A percentile compares a stretch with the other conserved stretches of the same genome.
Evolutionary conservation across 2,329 filamentous ascomycete genomes (phyloP).

Genomic region (Calonectria hawksworthii): DNA sequence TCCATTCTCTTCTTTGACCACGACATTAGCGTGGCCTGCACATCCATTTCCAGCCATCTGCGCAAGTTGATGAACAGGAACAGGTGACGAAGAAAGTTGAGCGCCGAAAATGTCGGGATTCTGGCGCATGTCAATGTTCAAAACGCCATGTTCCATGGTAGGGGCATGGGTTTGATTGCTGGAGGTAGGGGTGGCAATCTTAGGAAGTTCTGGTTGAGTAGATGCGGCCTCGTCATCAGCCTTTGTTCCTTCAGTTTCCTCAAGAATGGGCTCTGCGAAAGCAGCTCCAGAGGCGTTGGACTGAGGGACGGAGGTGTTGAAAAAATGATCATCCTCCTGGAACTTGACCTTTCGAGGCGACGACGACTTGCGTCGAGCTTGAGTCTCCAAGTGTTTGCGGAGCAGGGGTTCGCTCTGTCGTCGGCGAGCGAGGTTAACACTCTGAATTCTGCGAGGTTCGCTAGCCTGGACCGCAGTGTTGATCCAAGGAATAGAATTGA

Average conservation of each 20-base stretch:
- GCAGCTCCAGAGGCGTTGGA: too few relatives aligned
- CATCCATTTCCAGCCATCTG: slow-evolving; percentile 45
- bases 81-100: slow-evolving; percentile 29
- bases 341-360: slow-evolving; percentile 47
- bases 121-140: slow-evolving; percentile 53
- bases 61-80: slow-evolving; percentile 43
- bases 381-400: slow-evolving; percentile 41
- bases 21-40: slow-evolving; percentile 49
- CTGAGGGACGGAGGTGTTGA: slow-evolving; percentile 32
- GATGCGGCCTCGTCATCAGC: not conserved
- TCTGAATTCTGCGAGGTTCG: slow-evolving; percentile 40
- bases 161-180: slow-evolving; percentile 10
- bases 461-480: slow-evolving; percentile 35
- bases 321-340: slow-evolving; percentile 36
- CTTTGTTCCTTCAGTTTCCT: not conserved
- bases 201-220: not conserved
- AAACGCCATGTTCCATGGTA: slow-evolving; percentile 38
- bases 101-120: slow-evolving; percentile 53
- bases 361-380: slow-evolving; percentile 45
- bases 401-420: slow-evolving; percentile 53
- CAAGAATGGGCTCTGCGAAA: not conserved
- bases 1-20: slow-evolving; percentile 45
- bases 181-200: not conserved
- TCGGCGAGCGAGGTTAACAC: slow-evolving; percentile 43
- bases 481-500: slow-evolving; percentile 48